These are phyloP conservation scores for Gentiana macrophylla DNA, from an alignment of 257 asterid genomes.

Conservation along the genomic window DNA sequence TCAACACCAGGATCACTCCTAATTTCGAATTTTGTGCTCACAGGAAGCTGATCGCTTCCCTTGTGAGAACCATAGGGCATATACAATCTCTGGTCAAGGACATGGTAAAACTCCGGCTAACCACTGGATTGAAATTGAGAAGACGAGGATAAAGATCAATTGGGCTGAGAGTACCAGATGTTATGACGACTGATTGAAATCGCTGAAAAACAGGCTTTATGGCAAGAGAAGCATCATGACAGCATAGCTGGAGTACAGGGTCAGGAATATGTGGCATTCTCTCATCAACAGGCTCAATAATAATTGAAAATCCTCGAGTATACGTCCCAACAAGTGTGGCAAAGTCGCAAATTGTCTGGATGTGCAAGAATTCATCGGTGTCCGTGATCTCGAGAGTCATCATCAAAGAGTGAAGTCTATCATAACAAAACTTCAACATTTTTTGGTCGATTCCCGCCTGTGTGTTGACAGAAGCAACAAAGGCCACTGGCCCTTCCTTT, in stretches of 20 bases:
- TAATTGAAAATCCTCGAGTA: slow-evolving; percentile 85
- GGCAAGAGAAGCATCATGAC: slow-evolving; percentile 99
- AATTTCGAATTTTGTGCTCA: slow-evolving; percentile 89
- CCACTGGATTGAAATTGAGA: slow-evolving; percentile 86
- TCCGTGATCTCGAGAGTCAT: slow-evolving; percentile 92
- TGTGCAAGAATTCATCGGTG: slow-evolving; percentile 85
- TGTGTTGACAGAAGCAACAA: slow-evolving; percentile 78
- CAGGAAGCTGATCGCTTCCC: slow-evolving; percentile 99
- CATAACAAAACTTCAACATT: slow-evolving; percentile 83
- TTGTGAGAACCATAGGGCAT: slow-evolving; percentile 96
- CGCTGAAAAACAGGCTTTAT: slow-evolving; percentile 97
- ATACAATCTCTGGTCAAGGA: slow-evolving; percentile 98
- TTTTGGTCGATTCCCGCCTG: slow-evolving; percentile 96
- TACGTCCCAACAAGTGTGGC: slow-evolving; percentile 96
- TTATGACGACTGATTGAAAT: slow-evolving; percentile 90
- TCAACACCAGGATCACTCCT: slow-evolving; percentile 99
- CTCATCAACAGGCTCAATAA: slow-evolving; percentile 90
- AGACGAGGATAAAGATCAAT: slow-evolving; percentile 98
- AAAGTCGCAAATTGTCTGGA: slow-evolving; percentile 89
- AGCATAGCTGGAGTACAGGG: slow-evolving; percentile 96
- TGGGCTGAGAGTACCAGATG: slow-evolving; percentile 98
- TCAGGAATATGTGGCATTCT: slow-evolving; percentile 98
- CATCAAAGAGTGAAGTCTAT: slow-evolving; percentile 90
- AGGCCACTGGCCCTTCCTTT: slow-evolving; percentile 92
- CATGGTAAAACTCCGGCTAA: slow-evolving; percentile 92